Base-by-base conservation (phyloP, 208 protist genomes). In the Lotmaria passim region DNA sequence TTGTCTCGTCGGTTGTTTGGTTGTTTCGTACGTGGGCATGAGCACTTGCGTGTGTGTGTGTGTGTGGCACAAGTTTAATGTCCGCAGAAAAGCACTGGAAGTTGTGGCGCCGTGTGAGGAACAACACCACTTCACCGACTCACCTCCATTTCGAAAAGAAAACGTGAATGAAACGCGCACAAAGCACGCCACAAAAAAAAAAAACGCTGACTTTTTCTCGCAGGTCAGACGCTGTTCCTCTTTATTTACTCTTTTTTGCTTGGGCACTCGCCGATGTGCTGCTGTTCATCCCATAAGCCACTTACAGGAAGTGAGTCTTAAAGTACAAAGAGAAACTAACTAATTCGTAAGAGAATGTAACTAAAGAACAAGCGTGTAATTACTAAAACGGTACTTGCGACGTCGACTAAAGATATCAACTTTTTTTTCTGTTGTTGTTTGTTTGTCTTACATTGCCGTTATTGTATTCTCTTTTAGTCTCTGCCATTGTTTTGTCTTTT, bases 31-130 rank as follows among this genome's bases (percentile, higher is more conserved):
- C 15, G 41, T 3, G 15, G 41, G n/a, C n/a, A n/a, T n/a, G n/a
- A n/a, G n/a, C n/a, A n/a, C n/a, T n/a, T n/a, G n/a, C n/a, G n/a
- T n/a, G n/a, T n/a, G n/a, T n/a, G n/a, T n/a, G n/a, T n/a, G n/a
- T n/a, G n/a, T n/a, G n/a, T n/a, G n/a, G n/a, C n/a, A n/a, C n/a
- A n/a, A n/a, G n/a, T n/a, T n/a, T n/a, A n/a, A n/a, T n/a, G 10
- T n/a, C 11, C 36, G 50, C 23, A 36, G 50, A 7, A 19, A 41
- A n/a, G 48, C 31, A 19, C 3, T 55, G 44, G 57, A 4, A 50
- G 57, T 26, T 38, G 41, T 62, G 57, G 26, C 28, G 14, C 41
- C 57, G 57, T 28, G 3, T 50, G 57, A 62, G 34, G 57, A 62
- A 47, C 36, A 60, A 2, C 41, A 7, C 34, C 57, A 50, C 57